Conservation (phyloP, 2,329 filamentous ascomycete genomes). For the Aureobasidium mangrovei region DNA sequence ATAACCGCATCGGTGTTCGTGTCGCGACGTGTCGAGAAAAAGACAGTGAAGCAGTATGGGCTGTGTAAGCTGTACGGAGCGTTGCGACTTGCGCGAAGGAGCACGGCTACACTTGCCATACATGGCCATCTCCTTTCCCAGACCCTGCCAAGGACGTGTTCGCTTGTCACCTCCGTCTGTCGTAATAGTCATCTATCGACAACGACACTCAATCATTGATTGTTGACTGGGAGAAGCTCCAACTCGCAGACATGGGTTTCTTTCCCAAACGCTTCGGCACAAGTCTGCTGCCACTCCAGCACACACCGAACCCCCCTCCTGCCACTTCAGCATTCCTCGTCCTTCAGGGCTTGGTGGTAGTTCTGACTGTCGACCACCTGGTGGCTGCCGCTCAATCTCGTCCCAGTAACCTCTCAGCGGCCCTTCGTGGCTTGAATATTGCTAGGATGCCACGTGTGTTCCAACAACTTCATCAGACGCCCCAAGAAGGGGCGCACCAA, state of each 20-base stretch:
- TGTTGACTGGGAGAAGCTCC: not conserved
- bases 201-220: not conserved
- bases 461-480: not conserved
- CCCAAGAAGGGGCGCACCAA: too few species aligned
- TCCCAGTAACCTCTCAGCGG: conserved; percentile 4
- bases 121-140: not conserved
- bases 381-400: not conserved
- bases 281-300: conserved; percentile 18
- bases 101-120: not conserved
- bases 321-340: conserved; percentile 27
- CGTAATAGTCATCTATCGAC: not conserved
- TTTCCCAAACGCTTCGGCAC: not conserved
- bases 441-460: not conserved
- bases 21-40: not conserved
- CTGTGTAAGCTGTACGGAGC: conserved; percentile 1
- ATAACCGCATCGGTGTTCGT: not conserved
- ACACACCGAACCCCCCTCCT: conserved; percentile 23
- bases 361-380: conserved; percentile 18
- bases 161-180: not conserved
- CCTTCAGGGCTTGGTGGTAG: conserved; percentile 26
- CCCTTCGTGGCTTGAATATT: not conserved
- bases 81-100: not conserved
- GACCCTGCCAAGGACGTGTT: not conserved
- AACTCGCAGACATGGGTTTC: not conserved
- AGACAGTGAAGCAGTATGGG: not conserved